Base-by-base conservation (phyloP, 257 asterid genomes). In the Przewalskia tangutica region DNA sequence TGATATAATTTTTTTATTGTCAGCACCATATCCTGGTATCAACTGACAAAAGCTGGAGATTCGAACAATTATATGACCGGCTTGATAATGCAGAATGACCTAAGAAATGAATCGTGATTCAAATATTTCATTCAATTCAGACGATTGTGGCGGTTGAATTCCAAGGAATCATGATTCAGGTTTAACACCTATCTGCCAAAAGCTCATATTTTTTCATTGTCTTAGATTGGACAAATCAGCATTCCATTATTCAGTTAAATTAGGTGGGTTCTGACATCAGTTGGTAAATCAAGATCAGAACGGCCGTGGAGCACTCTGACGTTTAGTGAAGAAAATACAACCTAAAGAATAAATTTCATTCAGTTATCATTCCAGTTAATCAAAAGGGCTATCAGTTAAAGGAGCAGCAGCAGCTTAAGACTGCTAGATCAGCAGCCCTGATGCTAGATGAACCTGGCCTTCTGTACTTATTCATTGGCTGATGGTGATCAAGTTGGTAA, bases 301-400 rank as follows among this genome's bases (percentile, higher is more conserved):
- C n/a, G 58, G 23, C 23, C 13, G 42, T 73, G 13, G 20, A 50
- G 7, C 27, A 12, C 27, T 13, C 62, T 50, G 46, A 7, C 46
- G 36, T 75, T 75, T 16, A 75, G 7, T 50, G 14, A 75, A 75
- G 80, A 75, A 75, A 75, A 23, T 75, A 75, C 80, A 75, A 50
- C 42, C 80, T 32, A 63, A 63, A 27, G 42, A 63, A 62, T 10
- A 5, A 23, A 27, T 32, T 63, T 2, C 70, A 63, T 32, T 63
- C 9, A 27, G 70, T 7, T 12, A 13, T 32, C 70, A 63, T 27
- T 32, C 42, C 44, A 23, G 42, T 11, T 23, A 12, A 63, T 40
- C 44, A 63, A 75, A 50, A 23, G 27, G 60, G 42, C 46, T 23
- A 62, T 7, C 14, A 75, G 36, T 75, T 75, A 23, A 73, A 50